phyloP scores from a whole-genome alignment of 2,329 filamentous ascomycete species.

The Fusarium brachygibbosum region DNA sequence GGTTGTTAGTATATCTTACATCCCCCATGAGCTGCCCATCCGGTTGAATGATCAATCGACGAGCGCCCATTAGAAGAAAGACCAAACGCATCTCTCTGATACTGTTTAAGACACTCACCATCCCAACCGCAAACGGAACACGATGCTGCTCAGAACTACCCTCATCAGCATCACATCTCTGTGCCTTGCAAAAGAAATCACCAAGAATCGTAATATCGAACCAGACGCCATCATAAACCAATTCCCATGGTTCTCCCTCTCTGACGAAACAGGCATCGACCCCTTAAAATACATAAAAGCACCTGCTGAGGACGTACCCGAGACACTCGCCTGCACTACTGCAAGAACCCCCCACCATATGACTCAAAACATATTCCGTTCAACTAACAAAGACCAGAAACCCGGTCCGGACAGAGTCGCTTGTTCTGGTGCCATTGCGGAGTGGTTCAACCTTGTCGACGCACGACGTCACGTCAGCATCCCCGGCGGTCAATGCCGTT shows the following conservation, averaged over 20 bases:
- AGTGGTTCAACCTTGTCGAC: constrained; percentile 26
- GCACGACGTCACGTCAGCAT: constrained; percentile 19
- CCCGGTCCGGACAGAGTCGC: constrained; percentile 36
- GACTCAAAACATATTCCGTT: not conserved
- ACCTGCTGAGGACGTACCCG: constrained; percentile 6
- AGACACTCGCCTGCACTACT: constrained; percentile 35
- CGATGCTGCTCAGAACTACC: constrained; percentile 16
- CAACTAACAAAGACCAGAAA: constrained; percentile 6
- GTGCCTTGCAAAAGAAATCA: not conserved
- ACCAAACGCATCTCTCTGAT: not conserved
- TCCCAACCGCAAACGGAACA: not conserved
- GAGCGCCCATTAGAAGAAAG: not conserved
- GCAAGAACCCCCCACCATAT: constrained; percentile 4
- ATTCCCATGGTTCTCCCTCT: constrained; percentile 33
- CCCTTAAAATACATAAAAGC: constrained; percentile 16
- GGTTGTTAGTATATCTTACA: not conserved
- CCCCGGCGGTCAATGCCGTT: constrained; percentile 24
- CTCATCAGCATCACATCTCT: constrained; percentile 12
- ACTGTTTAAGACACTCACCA: not conserved
- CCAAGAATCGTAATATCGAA: not conserved
- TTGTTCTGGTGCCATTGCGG: constrained; percentile 39
- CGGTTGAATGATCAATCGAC: not conserved
- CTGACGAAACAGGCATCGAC: constrained; percentile 36
- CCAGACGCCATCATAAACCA: not conserved
- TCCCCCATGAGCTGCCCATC: no score